phyloP scores from a whole-genome alignment of 169 alveolate species.

The Theileria parva region DNA sequence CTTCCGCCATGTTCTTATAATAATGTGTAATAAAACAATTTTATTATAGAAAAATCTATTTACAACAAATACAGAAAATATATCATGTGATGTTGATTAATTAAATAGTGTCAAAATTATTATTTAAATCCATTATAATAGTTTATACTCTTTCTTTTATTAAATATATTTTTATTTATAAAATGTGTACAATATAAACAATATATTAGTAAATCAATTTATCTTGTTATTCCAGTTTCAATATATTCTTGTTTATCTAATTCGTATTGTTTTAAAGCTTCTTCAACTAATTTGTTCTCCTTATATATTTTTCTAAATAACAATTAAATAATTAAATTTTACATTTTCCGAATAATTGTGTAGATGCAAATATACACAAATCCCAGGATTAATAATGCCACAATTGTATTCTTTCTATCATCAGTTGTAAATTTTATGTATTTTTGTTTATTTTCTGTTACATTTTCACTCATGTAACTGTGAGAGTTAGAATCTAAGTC shows the following conservation, averaged over 20 bases:
- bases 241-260: slow-evolving; percentile 55
- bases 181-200: not conserved
- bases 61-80: not conserved
- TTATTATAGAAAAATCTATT: not conserved
- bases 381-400: slow-evolving; percentile 31
- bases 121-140: not conserved
- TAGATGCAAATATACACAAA: slow-evolving; percentile 25
- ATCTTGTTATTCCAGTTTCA: slow-evolving; percentile 63
- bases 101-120: not conserved
- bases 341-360: slow-evolving; percentile 40
- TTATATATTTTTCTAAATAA: slow-evolving; percentile 25
- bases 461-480: not conserved
- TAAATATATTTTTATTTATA: not conserved
- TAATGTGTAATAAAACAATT: not conserved
- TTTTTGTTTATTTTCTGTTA: not conserved
- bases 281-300: slow-evolving; percentile 46
- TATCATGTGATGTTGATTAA: not conserved
- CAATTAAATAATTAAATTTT: not conserved
- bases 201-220: not conserved
- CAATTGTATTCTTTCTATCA: slow-evolving; percentile 33
- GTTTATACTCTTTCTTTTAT: not conserved
- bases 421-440: not conserved
- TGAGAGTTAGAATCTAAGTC: not conserved
- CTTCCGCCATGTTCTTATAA: not conserved
- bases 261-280: slow-evolving; percentile 54